These are phyloP conservation scores for Leishmania lainsoni DNA, from an alignment of 208 protist genomes.

Conservation along the genomic window DNA sequence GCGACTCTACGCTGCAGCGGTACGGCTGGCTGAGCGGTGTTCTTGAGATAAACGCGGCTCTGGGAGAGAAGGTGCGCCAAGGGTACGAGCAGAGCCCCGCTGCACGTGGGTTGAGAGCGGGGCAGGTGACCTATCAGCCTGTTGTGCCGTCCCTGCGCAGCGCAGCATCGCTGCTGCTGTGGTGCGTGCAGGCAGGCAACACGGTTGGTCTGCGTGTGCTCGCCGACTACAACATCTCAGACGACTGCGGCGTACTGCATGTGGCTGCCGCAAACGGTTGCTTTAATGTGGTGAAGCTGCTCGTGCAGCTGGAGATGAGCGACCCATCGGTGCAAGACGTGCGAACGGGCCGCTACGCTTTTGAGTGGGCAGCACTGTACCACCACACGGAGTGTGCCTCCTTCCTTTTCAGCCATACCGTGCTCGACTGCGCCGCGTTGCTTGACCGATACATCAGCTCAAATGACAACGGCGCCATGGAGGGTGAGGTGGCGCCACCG, in stretches of 20 bases:
- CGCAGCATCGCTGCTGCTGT: constrained; percentile 44
- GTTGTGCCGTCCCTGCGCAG: constrained; percentile 20
- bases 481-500: not conserved
- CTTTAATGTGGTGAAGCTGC: constrained; percentile 57
- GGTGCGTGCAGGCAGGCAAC: constrained; percentile 72
- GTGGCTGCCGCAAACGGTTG: constrained; percentile 58
- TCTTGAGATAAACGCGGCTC: constrained; percentile 48
- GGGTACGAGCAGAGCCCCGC: constrained; percentile 22
- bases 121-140: constrained; percentile 38
- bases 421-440: constrained; percentile 16
- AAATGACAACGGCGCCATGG: not conserved
- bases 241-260: constrained; percentile 69
- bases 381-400: constrained; percentile 50
- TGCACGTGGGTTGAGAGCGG: constrained; percentile 19
- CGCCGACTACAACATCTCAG: constrained; percentile 74
- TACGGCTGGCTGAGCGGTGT: constrained; percentile 74
- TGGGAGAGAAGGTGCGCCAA: constrained; percentile 40
- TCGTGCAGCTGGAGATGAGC: constrained; percentile 75
- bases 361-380: constrained; percentile 64
- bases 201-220: constrained; percentile 74
- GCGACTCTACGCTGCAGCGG: constrained; percentile 46
- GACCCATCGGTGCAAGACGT: constrained; percentile 31
- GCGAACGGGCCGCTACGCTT: constrained; percentile 54
- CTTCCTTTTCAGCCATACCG: constrained; percentile 58
- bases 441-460: constrained; percentile 5